Evolutionary conservation across 2,329 filamentous ascomycete genomes (phyloP).

Genomic region (Phaeosphaeriaceae sp.): DNA sequence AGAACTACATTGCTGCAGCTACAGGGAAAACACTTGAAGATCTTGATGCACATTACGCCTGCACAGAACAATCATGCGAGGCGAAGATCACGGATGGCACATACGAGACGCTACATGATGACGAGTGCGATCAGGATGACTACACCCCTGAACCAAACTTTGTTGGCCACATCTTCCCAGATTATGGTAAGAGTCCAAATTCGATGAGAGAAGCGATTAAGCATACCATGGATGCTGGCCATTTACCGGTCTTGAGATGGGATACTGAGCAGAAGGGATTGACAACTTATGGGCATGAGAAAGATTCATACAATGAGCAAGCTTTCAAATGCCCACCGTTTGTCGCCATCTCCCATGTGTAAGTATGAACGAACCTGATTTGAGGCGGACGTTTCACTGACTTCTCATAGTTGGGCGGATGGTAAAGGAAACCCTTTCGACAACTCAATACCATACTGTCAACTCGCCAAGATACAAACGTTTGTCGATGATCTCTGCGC

Average conservation of each 20-base stretch:
- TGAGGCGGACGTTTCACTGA: neutral
- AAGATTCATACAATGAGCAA: constrained; percentile 10
- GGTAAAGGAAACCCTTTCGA: constrained; percentile 18
- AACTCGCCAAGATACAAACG: constrained; percentile 10
- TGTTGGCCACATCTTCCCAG: constrained; percentile 8
- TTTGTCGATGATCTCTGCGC: constrained; percentile 10
- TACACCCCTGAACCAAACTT: constrained; percentile 16
- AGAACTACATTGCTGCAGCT: constrained; percentile 15
- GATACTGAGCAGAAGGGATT: constrained; percentile 11
- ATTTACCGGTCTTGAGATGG: constrained; percentile 16
- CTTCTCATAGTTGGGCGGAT: constrained; percentile 10
- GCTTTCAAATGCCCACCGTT: constrained; percentile 9
- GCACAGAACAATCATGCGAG: constrained; percentile 17
- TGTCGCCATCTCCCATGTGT: constrained; percentile 20
- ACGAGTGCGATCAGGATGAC: constrained; percentile 10
- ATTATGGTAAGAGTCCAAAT: constrained; percentile 6
- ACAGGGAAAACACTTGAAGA: constrained; percentile 10
- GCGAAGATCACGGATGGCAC: constrained; percentile 14
- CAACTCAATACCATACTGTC: constrained; percentile 17
- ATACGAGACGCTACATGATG: constrained; percentile 13
- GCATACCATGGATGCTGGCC: constrained; percentile 8
- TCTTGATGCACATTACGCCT: constrained; percentile 14
- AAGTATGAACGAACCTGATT: constrained; percentile 2
- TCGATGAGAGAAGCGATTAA: constrained; percentile 12
- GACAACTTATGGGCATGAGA: constrained; percentile 13